Conservation (phyloP, 495 filamentous ascomycete genomes). For the Penicillium chermesinum region DNA sequence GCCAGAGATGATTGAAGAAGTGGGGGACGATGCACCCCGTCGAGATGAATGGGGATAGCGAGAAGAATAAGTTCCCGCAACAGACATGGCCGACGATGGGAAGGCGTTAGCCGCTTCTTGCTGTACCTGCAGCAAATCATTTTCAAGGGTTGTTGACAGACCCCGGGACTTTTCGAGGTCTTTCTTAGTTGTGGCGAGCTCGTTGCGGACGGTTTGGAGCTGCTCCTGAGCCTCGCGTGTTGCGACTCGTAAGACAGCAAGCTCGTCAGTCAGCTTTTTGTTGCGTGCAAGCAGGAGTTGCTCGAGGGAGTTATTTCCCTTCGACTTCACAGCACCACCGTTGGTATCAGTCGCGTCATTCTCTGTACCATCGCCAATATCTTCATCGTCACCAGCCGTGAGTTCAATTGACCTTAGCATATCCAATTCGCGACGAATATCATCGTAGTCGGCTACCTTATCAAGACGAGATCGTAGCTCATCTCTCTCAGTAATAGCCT, state of each 20-base stretch:
- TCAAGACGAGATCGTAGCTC: conserved; percentile 71
- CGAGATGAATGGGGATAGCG: conserved; percentile 74
- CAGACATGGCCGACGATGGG: conserved; percentile 80
- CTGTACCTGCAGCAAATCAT: conserved; percentile 84
- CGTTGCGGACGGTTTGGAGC: conserved; percentile 74
- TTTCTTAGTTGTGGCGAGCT: conserved; percentile 74
- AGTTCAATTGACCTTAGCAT: conserved; percentile 97
- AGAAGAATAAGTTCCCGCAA: conserved; percentile 86
- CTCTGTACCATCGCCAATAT: conserved; percentile 33
- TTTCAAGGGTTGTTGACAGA: conserved; percentile 84
- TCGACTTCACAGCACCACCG: conserved; percentile 49
- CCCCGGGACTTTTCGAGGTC: conserved; percentile 82
- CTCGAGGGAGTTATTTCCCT: conserved; percentile 74
- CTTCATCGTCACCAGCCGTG: conserved; percentile 81
- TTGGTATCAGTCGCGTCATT: conserved; percentile 35
- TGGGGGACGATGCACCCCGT: conserved; percentile 73
- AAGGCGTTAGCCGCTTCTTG: conserved; percentile 77
- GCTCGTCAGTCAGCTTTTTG: conserved; percentile 90
- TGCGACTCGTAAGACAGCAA: conserved; percentile 87
- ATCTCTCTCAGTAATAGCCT: conserved; percentile 68
- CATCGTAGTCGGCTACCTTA: conserved; percentile 91
- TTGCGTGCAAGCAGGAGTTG: conserved; percentile 88
- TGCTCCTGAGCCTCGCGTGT: conserved; percentile 85
- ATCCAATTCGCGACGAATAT: conserved; percentile 91
- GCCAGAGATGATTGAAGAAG: conserved; percentile 95